Evolutionary conservation across 1,139 yeast species (phyloP), one percentile per base, ranked within the genome.

Genomic region (Hyphopichia wangnamkhiaoensis): DNA sequence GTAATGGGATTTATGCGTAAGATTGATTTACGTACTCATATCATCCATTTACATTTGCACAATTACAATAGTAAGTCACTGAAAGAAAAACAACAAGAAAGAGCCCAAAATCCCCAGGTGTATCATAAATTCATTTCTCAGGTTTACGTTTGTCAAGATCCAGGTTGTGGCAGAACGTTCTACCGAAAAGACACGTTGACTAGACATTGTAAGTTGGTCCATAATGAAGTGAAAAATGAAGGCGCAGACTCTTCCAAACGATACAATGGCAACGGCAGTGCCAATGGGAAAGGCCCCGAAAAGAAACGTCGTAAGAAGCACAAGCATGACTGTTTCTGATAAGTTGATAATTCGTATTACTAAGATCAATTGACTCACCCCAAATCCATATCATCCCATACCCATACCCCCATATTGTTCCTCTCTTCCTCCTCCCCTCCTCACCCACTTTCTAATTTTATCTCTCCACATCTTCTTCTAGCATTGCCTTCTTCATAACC

Each of bases 161-260:
- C n/a, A 5, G n/a, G 15, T 17, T 35, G 38, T 30, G 24, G 18
- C 3, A 18, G 38, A 9, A n/a, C 33, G 3, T 35, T 35, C 19
- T 35, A 35, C 18, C 24, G 38, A 9, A 29, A 30, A 19, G 38
- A 35, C n/a, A 9, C 38, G 4, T 25, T 35, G 15, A 29, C 16
- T 21, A 30, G 38, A 13, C 38, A 35, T 26, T 5, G n/a, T 8
- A 30, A 31, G 14, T 26, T 35, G 25, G 26, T 35, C 17, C 38
- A 35, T 25, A 20, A 15, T 21, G 24, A 7, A 21, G 7, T 21
- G 7, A 21, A 21, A 21, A 10, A 21, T 21, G 24, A 21, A 7
- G 24, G 24, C 24, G 9, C 7, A 21, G 10, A 21, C 10, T 21
- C 24, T 7, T n/a, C n/a, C 24, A 21, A 21, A 7, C 24, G 10